These are phyloP conservation scores for Neurospora tetraspora DNA, from an alignment of 495 filamentous ascomycete genomes.

Conservation along the genomic window DNA sequence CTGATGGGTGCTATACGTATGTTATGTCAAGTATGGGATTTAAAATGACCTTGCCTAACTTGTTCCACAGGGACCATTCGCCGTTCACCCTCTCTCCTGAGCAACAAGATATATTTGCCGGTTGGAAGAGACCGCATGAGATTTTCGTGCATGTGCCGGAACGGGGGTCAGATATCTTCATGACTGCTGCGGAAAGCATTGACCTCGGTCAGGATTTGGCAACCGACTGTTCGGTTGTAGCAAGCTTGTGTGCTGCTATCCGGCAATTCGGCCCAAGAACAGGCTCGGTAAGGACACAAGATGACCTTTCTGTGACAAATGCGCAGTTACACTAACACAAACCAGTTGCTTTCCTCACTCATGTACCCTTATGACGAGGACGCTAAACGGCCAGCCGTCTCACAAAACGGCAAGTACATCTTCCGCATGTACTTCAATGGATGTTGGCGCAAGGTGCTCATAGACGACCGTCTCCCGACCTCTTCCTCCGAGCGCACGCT, in stretches of 20 bases:
- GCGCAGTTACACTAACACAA: not conserved
- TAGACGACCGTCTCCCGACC: constrained; percentile 84
- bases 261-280: constrained; percentile 26
- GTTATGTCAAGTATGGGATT: not conserved
- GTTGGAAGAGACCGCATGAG: constrained; percentile 71
- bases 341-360: constrained; percentile 54
- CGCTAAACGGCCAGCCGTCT: constrained; percentile 45
- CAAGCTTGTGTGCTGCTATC: constrained; percentile 78
- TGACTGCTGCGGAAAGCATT: constrained; percentile 42
- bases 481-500: constrained; percentile 62
- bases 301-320: not conserved
- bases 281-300: constrained; percentile 20
- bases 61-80: constrained; percentile 50
- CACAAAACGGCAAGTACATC: constrained; percentile 78
- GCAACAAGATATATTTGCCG: constrained; percentile 61
- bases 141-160: constrained; percentile 18
- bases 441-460: constrained; percentile 72
- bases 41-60: not conserved
- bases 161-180: constrained; percentile 32
- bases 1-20: not conserved
- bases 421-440: constrained; percentile 93
- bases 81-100: constrained; percentile 57
- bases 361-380: constrained; percentile 63
- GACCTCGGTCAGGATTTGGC: constrained; percentile 92
- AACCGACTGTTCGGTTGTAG: constrained; percentile 94